Evolutionary conservation across 805 yeast genomes (phyloP).

Genomic region (Saccharomycopsis olivae): DNA sequence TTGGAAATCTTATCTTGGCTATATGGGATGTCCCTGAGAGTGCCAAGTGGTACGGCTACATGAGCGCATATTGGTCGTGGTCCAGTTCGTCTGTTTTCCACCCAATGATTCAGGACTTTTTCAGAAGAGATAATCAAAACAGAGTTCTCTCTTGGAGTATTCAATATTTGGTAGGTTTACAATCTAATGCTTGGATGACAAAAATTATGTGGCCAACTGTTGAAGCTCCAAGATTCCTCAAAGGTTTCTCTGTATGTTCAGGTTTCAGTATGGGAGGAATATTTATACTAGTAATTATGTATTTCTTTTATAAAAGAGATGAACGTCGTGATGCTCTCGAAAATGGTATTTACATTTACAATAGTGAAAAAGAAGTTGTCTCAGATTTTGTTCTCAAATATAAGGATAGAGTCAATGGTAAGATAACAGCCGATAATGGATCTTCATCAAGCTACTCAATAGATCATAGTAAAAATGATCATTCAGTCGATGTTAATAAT

Average conservation of each 20-base stretch:
- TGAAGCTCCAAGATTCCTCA: constrained; percentile 43
- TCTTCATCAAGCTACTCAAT: no score
- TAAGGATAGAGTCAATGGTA: not conserved
- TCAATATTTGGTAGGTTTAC: constrained; percentile 41
- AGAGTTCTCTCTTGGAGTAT: constrained; percentile 48
- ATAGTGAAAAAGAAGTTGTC: constrained; percentile 51
- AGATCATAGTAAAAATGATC: no score
- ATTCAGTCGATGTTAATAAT: no score
- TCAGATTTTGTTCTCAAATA: constrained; percentile 24
- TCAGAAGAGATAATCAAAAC: constrained; percentile 45
- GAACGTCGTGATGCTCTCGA: constrained; percentile 27
- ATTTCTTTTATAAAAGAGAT: constrained; percentile 30
- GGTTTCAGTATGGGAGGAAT: constrained; percentile 24
- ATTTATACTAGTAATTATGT: no score
- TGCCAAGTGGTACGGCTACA: constrained; percentile 60
- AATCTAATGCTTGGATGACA: constrained; percentile 27
- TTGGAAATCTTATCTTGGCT: constrained; percentile 45
- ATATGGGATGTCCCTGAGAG: constrained; percentile 46
- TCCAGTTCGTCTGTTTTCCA: constrained; percentile 53
- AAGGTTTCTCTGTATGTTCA: constrained; percentile 41
- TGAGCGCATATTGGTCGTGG: constrained; percentile 50
- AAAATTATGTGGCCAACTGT: constrained; percentile 32
- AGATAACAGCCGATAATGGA: no score
- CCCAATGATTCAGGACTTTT: constrained; percentile 47
- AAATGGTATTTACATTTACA: constrained; percentile 26